phyloP scores from a whole-genome alignment of 2,329 filamentous ascomycete genomes.

The Biscogniauxia sp. region DNA sequence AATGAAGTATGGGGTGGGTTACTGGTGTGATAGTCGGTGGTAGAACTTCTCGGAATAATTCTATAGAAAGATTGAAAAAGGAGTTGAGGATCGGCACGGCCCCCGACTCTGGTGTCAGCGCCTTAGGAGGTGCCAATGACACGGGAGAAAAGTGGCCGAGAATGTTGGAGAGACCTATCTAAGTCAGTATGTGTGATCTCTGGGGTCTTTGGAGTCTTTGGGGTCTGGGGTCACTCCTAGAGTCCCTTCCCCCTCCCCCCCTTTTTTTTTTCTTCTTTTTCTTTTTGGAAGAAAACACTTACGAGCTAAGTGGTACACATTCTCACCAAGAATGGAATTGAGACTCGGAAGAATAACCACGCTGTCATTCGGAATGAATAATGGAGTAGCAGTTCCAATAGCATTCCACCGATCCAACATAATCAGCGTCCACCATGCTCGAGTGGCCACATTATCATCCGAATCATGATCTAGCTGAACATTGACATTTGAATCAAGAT shows the following conservation, averaged over 20 bases:
- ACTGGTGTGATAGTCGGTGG: conserved; percentile 54
- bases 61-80: conserved; percentile 56
- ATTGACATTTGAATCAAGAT: conserved; percentile 37
- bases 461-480: conserved; percentile 54
- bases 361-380: conserved; percentile 61
- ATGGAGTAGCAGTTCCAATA: conserved; percentile 60
- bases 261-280: too few relatives aligned
- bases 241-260: too few relatives aligned
- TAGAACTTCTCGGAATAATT: conserved; percentile 64
- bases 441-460: conserved; percentile 59
- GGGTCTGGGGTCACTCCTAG: too few relatives aligned
- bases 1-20: conserved; percentile 56
- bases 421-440: conserved; percentile 71
- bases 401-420: conserved; percentile 73
- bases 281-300: conserved; percentile 37
- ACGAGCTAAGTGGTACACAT: conserved; percentile 64
- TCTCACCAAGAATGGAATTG: conserved; percentile 58
- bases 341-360: conserved; percentile 60
- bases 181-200: neutral
- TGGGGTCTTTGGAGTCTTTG: too few relatives aligned
- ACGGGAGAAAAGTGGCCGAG: conserved; percentile 54
- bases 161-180: conserved; percentile 54
- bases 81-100: conserved; percentile 44
- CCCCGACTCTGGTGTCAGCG: conserved; percentile 40
- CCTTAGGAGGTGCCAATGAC: conserved; percentile 41